A percentile compares a stretch with the other conserved stretches of the same genome.
Conservation (phyloP, 306 rosid genomes). For the Prunus armeniaca region DNA sequence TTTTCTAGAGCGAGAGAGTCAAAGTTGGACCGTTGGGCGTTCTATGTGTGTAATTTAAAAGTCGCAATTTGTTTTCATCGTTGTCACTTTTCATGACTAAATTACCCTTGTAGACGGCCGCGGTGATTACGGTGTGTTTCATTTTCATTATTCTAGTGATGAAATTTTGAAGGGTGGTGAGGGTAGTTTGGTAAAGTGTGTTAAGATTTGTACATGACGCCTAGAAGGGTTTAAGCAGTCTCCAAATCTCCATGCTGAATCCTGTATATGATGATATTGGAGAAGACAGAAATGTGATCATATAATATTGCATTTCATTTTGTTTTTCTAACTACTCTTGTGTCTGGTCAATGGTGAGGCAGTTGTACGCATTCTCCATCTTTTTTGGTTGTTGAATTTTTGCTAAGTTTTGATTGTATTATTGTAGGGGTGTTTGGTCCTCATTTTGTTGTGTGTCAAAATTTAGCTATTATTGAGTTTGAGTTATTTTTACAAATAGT, state of each 20-base stretch:
- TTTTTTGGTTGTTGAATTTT: no score
- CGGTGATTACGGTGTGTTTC: not conserved
- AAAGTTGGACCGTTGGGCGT: slow-evolving; percentile 64
- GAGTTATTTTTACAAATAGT: no score
- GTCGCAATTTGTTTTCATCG: not conserved
- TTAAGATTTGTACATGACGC: not conserved
- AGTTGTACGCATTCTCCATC: no score
- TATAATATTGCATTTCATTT: no score
- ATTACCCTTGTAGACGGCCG: not conserved
- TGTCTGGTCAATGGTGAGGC: no score
- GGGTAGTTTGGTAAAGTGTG: not conserved
- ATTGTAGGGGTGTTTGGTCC: no score
- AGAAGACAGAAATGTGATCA: no score
- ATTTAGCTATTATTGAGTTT: no score
- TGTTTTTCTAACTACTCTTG: no score
- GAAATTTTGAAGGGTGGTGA: not conserved
- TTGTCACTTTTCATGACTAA: not conserved
- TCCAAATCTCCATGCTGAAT: not conserved
- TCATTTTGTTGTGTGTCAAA: no score
- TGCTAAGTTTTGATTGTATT: no score
- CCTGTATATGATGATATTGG: no score
- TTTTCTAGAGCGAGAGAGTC: slow-evolving; percentile 32
- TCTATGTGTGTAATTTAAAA: not conserved
- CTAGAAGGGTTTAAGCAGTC: not conserved
- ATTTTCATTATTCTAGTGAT: not conserved